Base-by-base conservation (phyloP, 495 filamentous ascomycete genomes). In the Trichoderma reesei region DNA sequence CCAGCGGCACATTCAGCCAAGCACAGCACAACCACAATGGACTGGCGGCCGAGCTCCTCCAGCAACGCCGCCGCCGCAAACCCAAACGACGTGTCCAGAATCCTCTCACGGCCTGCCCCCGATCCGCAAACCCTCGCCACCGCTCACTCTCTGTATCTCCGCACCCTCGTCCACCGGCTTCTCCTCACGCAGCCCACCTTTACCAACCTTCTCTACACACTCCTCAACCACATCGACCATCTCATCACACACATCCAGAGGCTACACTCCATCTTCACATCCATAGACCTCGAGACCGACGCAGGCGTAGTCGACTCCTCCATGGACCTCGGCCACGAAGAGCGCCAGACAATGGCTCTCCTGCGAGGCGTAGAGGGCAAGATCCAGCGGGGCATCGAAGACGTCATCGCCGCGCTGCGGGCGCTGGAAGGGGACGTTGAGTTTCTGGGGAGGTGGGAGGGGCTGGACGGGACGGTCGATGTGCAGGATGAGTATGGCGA, bases 91-190 rank as follows among this genome's bases (percentile, higher is more conserved):
- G 66, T 59, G 9, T 66, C 67, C n/a, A 64, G 60, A 34, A 54
- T 51, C 64, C 68, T 66, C n/a, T 65, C 63, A 0, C n/a, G 33
- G 0, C 51, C 51, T 3, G 31, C 63, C 20, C 79, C 82, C 68
- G 93, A 98, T 70, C 92, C 92, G 0, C 91, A 96, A 74, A 86
- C 86, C 16, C 82, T 97, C 31, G 85, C 91, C 7, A 81, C 83
- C 26, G 91, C 89, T 5, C 93, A 98, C 72, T 80, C 85, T 6
- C 74, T 80, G 34, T 95, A 94, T 69, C 84, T 97, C 16, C 74
- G 79, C 37, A 78, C 85, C 1, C 75, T 97, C 0, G 73, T 80
- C 1, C 80, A 83, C 31, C 83, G 84, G 1, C 81, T 96, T 1
- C 86, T 98, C 36, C 78, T 97, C 5, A 85, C 84, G 1, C 85